Evolutionary conservation across 2,329 filamentous ascomycete species (phyloP).

Genomic region (Trichoderma sp.): DNA sequence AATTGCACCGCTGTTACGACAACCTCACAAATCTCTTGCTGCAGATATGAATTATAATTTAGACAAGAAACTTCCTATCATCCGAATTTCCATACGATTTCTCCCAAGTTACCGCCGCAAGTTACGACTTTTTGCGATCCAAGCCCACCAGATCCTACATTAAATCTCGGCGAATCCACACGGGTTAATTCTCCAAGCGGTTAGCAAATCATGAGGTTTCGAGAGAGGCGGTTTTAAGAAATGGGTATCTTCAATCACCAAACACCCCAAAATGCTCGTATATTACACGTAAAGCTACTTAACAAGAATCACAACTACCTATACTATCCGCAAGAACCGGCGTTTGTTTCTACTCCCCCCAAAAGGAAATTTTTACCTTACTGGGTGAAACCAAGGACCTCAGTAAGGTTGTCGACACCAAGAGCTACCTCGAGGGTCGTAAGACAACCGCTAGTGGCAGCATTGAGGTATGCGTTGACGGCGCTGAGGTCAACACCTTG

Average conservation of each 20-base stretch:
- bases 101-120: not conserved
- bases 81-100: not conserved
- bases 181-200: not conserved
- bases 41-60: not conserved
- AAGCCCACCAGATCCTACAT: not conserved
- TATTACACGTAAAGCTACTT: constrained; percentile 14
- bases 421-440: constrained; percentile 23
- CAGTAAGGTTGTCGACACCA: constrained; percentile 21
- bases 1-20: not conserved
- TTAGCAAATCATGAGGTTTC: not conserved
- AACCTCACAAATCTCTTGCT: not conserved
- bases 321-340: not conserved
- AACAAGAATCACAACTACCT: constrained; percentile 6
- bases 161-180: not conserved
- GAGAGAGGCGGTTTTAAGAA: not conserved
- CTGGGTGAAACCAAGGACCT: constrained; percentile 19
- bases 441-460: constrained; percentile 23
- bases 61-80: not conserved
- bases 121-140: not conserved
- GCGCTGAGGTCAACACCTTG: constrained; percentile 24
- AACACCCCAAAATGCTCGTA: constrained; percentile 12
- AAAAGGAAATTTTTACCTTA: not conserved
- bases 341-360: not conserved
- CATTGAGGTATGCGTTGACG: constrained; percentile 25
- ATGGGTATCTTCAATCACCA: constrained; percentile 9